Evolutionary conservation across 176 grass and related monocot genomes (phyloP).

Genomic region (Triticum turgidum): DNA sequence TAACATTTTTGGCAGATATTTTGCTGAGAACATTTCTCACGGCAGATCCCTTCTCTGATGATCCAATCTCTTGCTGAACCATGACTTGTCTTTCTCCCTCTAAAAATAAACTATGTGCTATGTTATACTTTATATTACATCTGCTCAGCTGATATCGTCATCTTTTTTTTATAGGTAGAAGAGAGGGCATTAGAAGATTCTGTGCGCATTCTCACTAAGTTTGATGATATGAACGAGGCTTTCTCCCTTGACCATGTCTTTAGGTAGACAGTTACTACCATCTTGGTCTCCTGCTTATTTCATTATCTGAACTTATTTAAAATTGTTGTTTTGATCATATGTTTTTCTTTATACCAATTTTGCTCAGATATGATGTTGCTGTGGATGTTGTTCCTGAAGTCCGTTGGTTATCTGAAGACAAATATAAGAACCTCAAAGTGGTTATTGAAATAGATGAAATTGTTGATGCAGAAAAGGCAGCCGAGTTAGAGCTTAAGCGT

Average conservation of each 20-base stretch:
- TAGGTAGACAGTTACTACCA: slow-evolving; percentile 47
- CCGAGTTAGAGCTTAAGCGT: slow-evolving; percentile 63
- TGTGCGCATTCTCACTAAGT: slow-evolving; percentile 71
- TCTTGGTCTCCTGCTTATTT: slow-evolving; percentile 16
- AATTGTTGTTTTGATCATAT: slow-evolving; percentile 13
- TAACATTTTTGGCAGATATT: slow-evolving; percentile 15
- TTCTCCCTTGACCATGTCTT: slow-evolving; percentile 73
- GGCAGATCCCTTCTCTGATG: slow-evolving; percentile 19
- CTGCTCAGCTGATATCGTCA: slow-evolving; percentile 15
- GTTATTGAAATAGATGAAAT: slow-evolving; percentile 86
- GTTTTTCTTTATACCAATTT: slow-evolving; percentile 17
- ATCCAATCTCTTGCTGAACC: slow-evolving; percentile 12
- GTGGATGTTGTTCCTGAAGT: slow-evolving; percentile 79
- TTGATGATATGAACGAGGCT: slow-evolving; percentile 66
- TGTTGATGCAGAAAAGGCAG: slow-evolving; percentile 70
- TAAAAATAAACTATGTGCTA: not conserved
- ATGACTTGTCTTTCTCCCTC: not conserved
- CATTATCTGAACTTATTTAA: not conserved
- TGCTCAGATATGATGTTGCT: slow-evolving; percentile 74
- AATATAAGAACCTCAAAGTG: slow-evolving; percentile 93
- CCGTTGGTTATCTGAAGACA: slow-evolving; percentile 73
- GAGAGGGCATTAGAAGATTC: slow-evolving; percentile 93
- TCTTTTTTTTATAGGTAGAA: slow-evolving; percentile 54
- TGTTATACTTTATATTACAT: slow-evolving; percentile 4
- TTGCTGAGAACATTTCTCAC: not conserved